Evolutionary conservation across 2,329 filamentous ascomycete species (phyloP), one percentile per base, ranked within the genome.

Genomic region (Sarocladium kiliense): DNA sequence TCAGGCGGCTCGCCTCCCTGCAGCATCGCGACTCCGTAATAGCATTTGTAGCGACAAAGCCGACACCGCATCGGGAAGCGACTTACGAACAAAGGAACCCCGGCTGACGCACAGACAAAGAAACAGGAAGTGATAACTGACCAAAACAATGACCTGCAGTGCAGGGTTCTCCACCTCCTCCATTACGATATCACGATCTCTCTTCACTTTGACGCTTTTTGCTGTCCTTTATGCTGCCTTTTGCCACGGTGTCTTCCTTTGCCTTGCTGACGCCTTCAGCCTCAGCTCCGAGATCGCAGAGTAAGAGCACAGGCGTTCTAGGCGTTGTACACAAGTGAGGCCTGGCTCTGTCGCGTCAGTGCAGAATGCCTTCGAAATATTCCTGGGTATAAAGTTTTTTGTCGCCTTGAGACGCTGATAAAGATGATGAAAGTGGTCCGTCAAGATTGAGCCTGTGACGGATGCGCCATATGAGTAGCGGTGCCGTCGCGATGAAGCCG

Each of bases 81-180:
- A 19, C 44, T 27, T 6, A 16, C 23, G 12, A 49, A 32, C 21
- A 27, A 49, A 49, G 21, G 44, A 9, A 19, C 11, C 44, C 12
- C n/a, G 6, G 21, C n/a, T 23, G 23, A 5, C 26, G 44, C 26
- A 55, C 34, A 53, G 42, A 26, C 44, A 53, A n/a, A 30, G 26
- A 54, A 51, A 51, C 56, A 54, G 55, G 58, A 56, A 37, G 53
- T 23, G 27, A 19, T 37, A 54, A 79, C 86, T 76, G 75, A 91
- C 87, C 75, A 91, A 70, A 57, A 91, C 77, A 72, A 90, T 89
- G 47, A 91, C 84, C 71, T 91, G 86, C 71, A 91, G 73, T 39
- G 82, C 81, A 67, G 82, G 78, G 56, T 67, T 30, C 44, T 30
- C 44, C 44, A 49, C 44, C 44, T 49, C 25, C 16, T 12, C 44